Evolutionary conservation across 768 basidiomycete genomes (phyloP).

Genomic region (Sarcomyxa edulis): DNA sequence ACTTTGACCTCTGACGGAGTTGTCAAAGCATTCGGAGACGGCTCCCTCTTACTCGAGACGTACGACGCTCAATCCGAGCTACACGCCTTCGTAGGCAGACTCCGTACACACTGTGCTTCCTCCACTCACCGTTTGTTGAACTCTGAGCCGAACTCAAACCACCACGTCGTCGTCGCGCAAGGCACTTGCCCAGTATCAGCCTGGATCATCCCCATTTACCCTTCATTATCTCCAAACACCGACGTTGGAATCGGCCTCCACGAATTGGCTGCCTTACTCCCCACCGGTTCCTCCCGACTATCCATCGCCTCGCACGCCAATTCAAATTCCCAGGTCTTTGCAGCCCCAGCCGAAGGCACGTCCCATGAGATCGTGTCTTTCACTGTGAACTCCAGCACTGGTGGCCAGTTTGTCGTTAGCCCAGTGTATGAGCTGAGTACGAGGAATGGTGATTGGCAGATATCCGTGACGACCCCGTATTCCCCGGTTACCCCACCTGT

Average conservation of each 20-base stretch:
- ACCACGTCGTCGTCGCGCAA: conserved; percentile 1
- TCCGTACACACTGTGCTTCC: conserved; percentile 8
- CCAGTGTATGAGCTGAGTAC: conserved; percentile 18
- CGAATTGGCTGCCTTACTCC: conserved; percentile 7
- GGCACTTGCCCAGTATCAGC: conserved; percentile 1
- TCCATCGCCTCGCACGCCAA: conserved; percentile 14
- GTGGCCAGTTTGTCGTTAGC: conserved; percentile 23
- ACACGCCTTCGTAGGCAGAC: conserved; percentile 9
- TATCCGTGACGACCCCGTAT: conserved; percentile 29
- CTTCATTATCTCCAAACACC: conserved; percentile 1
- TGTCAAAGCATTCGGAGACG: conserved; percentile 20
- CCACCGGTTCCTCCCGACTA: conserved; percentile 8
- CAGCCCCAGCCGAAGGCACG: neutral
- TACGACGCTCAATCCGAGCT: conserved; percentile 14
- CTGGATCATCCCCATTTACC: conserved; percentile 7
- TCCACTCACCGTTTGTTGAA: neutral
- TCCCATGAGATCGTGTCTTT: conserved; percentile 15
- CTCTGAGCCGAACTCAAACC: neutral
- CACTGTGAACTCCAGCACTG: conserved; percentile 15
- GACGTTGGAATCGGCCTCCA: conserved; percentile 3
- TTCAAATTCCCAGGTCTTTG: conserved; percentile 10
- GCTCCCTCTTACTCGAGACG: conserved; percentile 12
- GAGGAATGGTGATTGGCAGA: conserved; percentile 18
- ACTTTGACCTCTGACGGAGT: conserved; percentile 18
- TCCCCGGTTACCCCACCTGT: conserved; percentile 11